Percentiles rank a stretch among this genome's conserved stretches.
phyloP scores from a whole-genome alignment of 805 yeast species.

The Saturnispora sekii region DNA sequence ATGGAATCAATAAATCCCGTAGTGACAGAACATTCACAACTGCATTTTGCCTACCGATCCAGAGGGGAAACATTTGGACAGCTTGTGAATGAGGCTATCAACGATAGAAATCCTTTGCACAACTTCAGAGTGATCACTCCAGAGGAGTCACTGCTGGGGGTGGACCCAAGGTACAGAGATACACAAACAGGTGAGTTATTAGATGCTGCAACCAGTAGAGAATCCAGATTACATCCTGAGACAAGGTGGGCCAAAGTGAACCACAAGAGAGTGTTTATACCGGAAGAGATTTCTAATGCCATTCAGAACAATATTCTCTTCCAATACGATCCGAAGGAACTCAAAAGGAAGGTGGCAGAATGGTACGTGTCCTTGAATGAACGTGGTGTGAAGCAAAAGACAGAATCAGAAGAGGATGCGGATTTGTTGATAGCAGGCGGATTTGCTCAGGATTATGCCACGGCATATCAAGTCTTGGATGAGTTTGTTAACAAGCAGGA shows the following conservation, averaged over 20 bases:
- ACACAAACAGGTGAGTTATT: slow-evolving; percentile 23
- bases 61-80: slow-evolving; percentile 36
- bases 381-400: slow-evolving; percentile 39
- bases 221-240: slow-evolving; percentile 46
- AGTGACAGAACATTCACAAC: slow-evolving; percentile 16
- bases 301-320: slow-evolving; percentile 57
- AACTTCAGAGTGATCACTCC: slow-evolving; percentile 29
- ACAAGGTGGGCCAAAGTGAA: slow-evolving; percentile 51
- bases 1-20: slow-evolving; percentile 15
- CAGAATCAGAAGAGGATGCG: slow-evolving; percentile 39
- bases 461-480: slow-evolving; percentile 49
- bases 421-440: slow-evolving; percentile 77
- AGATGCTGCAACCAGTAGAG: slow-evolving; percentile 35
- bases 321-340: slow-evolving; percentile 49
- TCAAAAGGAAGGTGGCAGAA: slow-evolving; percentile 47
- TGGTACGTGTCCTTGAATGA: slow-evolving; percentile 33
- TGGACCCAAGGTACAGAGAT: slow-evolving; percentile 26
- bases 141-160: slow-evolving; percentile 27
- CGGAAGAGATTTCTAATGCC: slow-evolving; percentile 43
- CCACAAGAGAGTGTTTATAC: slow-evolving; percentile 44
- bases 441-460: slow-evolving; percentile 73
- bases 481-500: slow-evolving; percentile 58
- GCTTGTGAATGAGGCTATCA: slow-evolving; percentile 29
- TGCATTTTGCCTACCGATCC: slow-evolving; percentile 29
- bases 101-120: slow-evolving; percentile 26